phyloP scores from a whole-genome alignment of 2,329 filamentous ascomycete species.

The Aspergillus carbonarius region DNA sequence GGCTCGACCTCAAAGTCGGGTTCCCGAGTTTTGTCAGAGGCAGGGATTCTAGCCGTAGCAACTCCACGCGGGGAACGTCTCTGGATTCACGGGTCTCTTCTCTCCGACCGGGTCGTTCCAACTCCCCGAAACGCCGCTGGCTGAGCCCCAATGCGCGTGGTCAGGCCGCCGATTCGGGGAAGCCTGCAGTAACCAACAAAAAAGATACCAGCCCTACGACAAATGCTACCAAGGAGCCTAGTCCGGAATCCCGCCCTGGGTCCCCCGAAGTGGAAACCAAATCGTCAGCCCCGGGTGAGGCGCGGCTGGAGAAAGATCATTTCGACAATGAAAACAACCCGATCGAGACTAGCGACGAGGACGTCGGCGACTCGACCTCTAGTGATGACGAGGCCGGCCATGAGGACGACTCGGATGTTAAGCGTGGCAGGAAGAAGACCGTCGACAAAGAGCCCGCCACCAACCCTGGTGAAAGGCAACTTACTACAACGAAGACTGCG shows the following conservation, averaged over 20 bases:
- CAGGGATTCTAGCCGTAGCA: constrained; percentile 39
- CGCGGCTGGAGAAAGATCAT: constrained; percentile 68
- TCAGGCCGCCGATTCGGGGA: constrained; percentile 36
- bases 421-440: constrained; percentile 29
- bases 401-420: constrained; percentile 34
- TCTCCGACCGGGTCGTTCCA: constrained; percentile 27
- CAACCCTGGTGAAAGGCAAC: background rate
- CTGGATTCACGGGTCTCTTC: constrained; percentile 35
- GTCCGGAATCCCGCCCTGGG: constrained; percentile 29
- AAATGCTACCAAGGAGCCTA: constrained; percentile 58
- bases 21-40: constrained; percentile 38
- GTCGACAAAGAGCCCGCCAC: constrained; percentile 21
- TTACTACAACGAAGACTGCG: constrained; percentile 7
- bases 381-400: constrained; percentile 62
- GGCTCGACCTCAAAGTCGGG: constrained; percentile 36
- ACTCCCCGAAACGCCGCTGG: constrained; percentile 43
- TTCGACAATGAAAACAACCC: constrained; percentile 64
- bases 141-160: constrained; percentile 53
- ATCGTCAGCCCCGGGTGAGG: constrained; percentile 47
- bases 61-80: constrained; percentile 40
- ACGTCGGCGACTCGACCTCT: constrained; percentile 49
- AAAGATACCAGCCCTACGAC: constrained; percentile 58
- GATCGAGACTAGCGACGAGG: constrained; percentile 69
- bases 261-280: constrained; percentile 35
- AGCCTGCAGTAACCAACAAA: constrained; percentile 59